phyloP scores from a whole-genome alignment of 345 rosid genomes.

The Lepidium africanum region DNA sequence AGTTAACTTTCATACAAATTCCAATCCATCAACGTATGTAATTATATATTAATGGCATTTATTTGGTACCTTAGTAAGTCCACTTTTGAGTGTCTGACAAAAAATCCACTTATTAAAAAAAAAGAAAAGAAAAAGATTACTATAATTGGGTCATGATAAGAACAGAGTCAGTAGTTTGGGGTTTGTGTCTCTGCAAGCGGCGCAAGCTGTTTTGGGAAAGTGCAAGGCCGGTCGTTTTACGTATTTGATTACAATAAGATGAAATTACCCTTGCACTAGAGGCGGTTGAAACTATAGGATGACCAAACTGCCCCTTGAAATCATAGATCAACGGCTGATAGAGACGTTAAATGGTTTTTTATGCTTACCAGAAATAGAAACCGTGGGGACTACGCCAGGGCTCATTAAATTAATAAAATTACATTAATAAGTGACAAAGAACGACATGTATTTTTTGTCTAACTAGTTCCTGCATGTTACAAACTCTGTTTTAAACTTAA shows the following conservation, averaged over 20 bases:
- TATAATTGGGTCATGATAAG: background rate
- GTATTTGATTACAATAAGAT: background rate
- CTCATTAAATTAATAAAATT: too few species aligned
- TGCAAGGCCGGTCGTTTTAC: background rate
- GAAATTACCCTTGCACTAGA: background rate
- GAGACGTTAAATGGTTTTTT: too few species aligned
- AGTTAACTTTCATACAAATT: background rate
- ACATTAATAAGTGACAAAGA: too few species aligned
- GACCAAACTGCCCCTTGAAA: background rate
- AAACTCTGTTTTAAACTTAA: too few species aligned
- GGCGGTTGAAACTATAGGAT: background rate
- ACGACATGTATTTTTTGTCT: too few species aligned
- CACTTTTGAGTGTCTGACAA: background rate
- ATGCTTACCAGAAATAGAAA: too few species aligned
- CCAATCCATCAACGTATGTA: background rate
- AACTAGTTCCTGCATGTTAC: too few species aligned
- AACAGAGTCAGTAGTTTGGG: background rate
- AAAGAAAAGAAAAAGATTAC: background rate
- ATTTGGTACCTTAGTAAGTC: background rate
- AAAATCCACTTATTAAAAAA: too few species aligned
- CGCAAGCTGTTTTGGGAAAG: constrained; percentile 3
- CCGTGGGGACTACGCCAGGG: too few species aligned
- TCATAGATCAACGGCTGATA: too few species aligned
- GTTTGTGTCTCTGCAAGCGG: background rate
- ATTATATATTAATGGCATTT: too few species aligned